Evolutionary conservation across 2,329 filamentous ascomycete species (phyloP).

Genomic region (Cylindrodendrum hubeiense): DNA sequence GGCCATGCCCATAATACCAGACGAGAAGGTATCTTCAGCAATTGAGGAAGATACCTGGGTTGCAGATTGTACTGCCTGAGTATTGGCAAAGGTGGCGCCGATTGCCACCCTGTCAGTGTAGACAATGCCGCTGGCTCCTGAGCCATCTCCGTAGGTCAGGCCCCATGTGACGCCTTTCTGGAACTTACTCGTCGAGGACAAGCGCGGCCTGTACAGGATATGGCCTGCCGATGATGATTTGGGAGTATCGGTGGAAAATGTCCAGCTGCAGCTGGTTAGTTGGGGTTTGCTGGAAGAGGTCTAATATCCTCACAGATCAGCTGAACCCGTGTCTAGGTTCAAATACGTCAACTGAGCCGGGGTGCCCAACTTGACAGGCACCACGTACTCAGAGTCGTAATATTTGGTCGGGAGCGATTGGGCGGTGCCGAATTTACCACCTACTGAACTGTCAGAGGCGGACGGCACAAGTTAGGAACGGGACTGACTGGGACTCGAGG

Average conservation of each 20-base stretch:
- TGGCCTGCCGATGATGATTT: constrained; percentile 63
- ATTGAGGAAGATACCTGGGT: constrained; percentile 64
- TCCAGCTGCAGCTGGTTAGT: constrained; percentile 66
- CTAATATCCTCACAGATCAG: constrained; percentile 59
- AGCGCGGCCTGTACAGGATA: constrained; percentile 65
- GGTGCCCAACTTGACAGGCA: constrained; percentile 72
- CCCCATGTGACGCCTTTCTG: constrained; percentile 62
- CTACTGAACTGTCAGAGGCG: constrained; percentile 13
- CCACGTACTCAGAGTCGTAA: constrained; percentile 69
- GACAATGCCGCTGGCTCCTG: constrained; percentile 72
- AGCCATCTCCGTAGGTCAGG: constrained; percentile 75
- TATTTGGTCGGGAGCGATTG: constrained; percentile 46
- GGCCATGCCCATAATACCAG: constrained; percentile 53
- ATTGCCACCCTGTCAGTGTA: constrained; percentile 75
- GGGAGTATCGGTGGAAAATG: constrained; percentile 71
- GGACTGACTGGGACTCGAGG: constrained; percentile 37
- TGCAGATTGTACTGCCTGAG: constrained; percentile 76
- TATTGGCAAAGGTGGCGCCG: constrained; percentile 68
- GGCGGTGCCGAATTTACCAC: constrained; percentile 38
- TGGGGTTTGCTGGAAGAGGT: accelerated
- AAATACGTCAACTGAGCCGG: constrained; percentile 69
- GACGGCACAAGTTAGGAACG: accelerated
- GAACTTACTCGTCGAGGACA: constrained; percentile 57
- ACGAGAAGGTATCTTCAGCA: constrained; percentile 48
- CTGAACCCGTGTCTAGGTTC: constrained; percentile 75